Evolutionary conservation across 441 rosid species (phyloP).

Genomic region (Omphalea diandra): DNA sequence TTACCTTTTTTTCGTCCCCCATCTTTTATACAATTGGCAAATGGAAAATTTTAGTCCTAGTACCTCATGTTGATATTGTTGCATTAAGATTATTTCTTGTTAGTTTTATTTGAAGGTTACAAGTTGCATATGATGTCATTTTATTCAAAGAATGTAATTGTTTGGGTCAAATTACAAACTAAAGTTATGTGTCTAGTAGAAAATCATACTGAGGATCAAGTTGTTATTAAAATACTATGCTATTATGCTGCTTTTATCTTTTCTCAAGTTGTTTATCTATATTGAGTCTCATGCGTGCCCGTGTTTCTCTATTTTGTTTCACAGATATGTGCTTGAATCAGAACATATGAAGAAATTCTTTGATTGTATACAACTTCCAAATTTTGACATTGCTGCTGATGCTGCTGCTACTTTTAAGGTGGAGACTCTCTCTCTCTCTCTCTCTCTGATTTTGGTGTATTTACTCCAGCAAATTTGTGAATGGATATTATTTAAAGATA

Average conservation of each 20-base stretch:
- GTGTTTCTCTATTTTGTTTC: slow-evolving; percentile 20
- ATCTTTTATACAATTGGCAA: neutral
- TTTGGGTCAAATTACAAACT: neutral
- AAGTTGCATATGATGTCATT: neutral
- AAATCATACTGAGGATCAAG: neutral
- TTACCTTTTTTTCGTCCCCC: too few species aligned
- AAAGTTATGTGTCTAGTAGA: neutral
- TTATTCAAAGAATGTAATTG: neutral
- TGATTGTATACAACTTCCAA: slow-evolving; percentile 88
- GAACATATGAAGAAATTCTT: slow-evolving; percentile 84
- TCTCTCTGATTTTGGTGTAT: neutral
- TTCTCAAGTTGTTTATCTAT: neutral
- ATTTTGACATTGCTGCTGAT: slow-evolving; percentile 98
- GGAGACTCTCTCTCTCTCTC: slow-evolving; percentile 15
- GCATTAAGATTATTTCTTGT: neutral
- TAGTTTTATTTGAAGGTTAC: neutral
- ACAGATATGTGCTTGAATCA: slow-evolving; percentile 87
- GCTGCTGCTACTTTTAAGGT: slow-evolving; percentile 99
- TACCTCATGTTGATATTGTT: neutral
- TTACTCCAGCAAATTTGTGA: neutral
- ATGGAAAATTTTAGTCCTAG: neutral
- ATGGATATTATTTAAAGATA: neutral
- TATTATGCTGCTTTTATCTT: neutral
- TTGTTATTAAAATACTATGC: neutral
- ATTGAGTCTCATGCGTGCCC: slow-evolving; percentile 3